Evolutionary conservation across 2,329 filamentous ascomycete genomes (phyloP), one percentile per base, ranked within the genome.

Genomic region (Stemphylium vesicarium): DNA sequence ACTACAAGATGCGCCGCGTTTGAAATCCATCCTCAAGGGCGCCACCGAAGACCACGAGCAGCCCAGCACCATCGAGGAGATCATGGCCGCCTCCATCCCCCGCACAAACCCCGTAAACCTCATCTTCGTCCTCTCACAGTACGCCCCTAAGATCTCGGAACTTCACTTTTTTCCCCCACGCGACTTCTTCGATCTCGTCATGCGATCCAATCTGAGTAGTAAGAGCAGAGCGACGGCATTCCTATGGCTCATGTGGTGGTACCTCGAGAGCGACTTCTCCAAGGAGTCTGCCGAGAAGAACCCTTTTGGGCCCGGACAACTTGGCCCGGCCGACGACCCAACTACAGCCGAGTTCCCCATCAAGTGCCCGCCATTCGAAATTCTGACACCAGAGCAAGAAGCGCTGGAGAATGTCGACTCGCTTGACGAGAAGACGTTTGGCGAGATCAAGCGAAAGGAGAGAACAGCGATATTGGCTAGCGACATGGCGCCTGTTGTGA

Each of bases 221-320:
- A 79, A 82, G 63, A 96, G 91, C 58, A 86, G 95, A 59, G 93
- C 95, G 1, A 87, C 81, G 39, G 94, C 94, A 0, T 99, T 99
- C 66, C 79, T 99, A 16, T 99, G 95, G 95, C 81, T 99, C 60
- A 96, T 99, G 87, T 99, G 95, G 95, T 97, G 95, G 81, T 98
- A 99, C 71, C 84, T 99, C 15, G 95, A 99, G 74, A 96, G 93
- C 24, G 92, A 97, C 73, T 98, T 97, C 65, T 91, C 91, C 0
- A 87, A 89, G 65, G 91, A 96, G 68, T 92, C 91, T 51, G 94
- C 92, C 39, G 84, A 91, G 42, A 88, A 91, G 65, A 99, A 99
- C 69, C 95, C 95, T 0, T 99, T 97, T 67, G 95, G 95, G 0
- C 75, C 74, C 10, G 81, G 81, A n/a, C 73, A 75, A 53, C 69